Evolutionary conservation across 164 flowering plant species (phyloP).

Genomic region (Akebia trifoliata): DNA sequence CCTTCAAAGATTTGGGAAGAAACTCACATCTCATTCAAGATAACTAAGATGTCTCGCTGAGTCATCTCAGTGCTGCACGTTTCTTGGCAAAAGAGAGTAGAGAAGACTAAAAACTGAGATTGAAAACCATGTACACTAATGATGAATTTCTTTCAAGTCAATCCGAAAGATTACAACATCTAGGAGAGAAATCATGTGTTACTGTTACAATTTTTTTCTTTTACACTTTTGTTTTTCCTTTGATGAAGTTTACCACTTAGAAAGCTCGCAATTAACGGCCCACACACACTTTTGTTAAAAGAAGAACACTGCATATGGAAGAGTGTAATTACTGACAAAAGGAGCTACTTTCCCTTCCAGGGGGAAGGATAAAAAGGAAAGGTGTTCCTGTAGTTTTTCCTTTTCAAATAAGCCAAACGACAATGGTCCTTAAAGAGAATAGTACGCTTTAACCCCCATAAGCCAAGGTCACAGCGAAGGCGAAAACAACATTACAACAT

Average conservation of each 20-base stretch:
- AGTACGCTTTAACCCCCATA: conserved; percentile 41
- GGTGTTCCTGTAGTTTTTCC: conserved; percentile 26
- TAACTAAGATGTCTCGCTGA: no score
- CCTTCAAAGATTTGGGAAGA: no score
- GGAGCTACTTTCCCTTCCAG: conserved; percentile 48
- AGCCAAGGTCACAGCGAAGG: conserved; percentile 1
- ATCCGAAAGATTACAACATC: conserved; percentile 24
- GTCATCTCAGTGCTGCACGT: no score
- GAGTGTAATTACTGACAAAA: conserved; percentile 53
- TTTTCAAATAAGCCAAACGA: conserved; percentile 48
- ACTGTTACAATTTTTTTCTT: conserved; percentile 14
- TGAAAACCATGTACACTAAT: conserved; percentile 24
- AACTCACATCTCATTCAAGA: no score
- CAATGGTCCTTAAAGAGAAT: conserved; percentile 40
- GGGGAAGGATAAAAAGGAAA: conserved; percentile 28
- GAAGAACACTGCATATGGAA: conserved; percentile 20
- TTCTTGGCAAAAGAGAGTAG: no score
- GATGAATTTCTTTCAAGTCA: conserved; percentile 37
- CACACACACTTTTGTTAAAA: conserved; percentile 29
- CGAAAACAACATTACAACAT: conserved; percentile 7
- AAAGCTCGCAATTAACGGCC: conserved; percentile 40
- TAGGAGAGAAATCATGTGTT: conserved; percentile 32
- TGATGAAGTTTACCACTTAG: conserved; percentile 23
- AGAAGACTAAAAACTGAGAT: conserved; percentile 1
- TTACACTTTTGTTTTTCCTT: conserved; percentile 16